Base-by-base conservation (phyloP, 352 stramenopile species). In the Phytophthora pisi region DNA sequence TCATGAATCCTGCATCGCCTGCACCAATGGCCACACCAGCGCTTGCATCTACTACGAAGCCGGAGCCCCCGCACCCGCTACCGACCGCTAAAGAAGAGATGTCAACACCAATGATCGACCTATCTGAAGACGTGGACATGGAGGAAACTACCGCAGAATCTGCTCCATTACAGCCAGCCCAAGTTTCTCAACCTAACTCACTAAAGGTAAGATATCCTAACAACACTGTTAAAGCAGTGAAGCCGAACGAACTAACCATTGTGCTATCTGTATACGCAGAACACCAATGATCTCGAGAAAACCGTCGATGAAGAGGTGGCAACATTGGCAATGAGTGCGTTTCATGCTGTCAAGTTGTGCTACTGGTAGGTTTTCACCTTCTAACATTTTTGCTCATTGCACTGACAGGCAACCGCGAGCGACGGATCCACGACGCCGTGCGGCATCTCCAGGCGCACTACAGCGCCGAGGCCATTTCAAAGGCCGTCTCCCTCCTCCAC, bases 401-500 rank as follows among this genome's bases (percentile, higher is more conserved):
- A 42, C 9, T 61, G 20, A 2, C 47, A 91, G 82, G 84, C 38
- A 84, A 87, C 3, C 81, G 86, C 0, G 86, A 92, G 40, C 72
- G 78, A 51, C 77, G 77, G 10, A 79, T 92, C 18, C 66, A 86
- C 11, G 26, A 65, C 16, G 74, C 86, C 9, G 59, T 91, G 6
- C 71, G 59, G 31, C 60, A 67, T 16, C 64, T 94, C 0, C 75
- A 78, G 23, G 13, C 18, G 4, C 76, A 77, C 5, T 73, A 88
- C 54, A 58, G 59, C 18, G 13, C 36, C 0, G 75, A 86, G 3
- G n/a, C 40, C 16, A 78, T 82, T 3, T n/a, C 50, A 3, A 81
- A 72, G 15, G 74, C 84, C 3, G 70, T 69, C 0, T 77, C 74
- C 2, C 38, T 90, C 20, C 72, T 95, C 15, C 61, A 90, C 61